Conservation (phyloP, 2,329 filamentous ascomycete genomes). For the Coniosporium tulheliwenetii region DNA sequence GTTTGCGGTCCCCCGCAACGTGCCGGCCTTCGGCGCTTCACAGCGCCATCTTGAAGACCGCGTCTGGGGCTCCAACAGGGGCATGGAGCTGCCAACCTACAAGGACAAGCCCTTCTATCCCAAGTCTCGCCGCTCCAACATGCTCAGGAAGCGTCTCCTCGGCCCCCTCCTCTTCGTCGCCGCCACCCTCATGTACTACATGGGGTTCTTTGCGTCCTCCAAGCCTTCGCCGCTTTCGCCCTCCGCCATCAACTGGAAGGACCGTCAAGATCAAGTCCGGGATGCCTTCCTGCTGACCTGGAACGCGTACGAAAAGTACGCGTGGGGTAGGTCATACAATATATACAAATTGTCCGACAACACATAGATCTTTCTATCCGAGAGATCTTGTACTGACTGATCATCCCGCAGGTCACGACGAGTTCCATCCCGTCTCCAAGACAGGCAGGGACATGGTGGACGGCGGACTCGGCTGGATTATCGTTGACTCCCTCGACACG, state of each 20-base stretch:
- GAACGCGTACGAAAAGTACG: constrained; percentile 83
- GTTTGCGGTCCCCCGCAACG: constrained; percentile 24
- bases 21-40: constrained; percentile 24
- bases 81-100: constrained; percentile 70
- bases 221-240: no score
- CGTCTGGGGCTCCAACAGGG: constrained; percentile 29
- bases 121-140: no score
- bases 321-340: constrained; percentile 57
- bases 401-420: constrained; percentile 49
- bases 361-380: constrained; percentile 6
- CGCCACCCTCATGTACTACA: constrained; percentile 51
- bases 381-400: constrained; percentile 6
- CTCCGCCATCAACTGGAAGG: constrained; percentile 50
- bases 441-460: constrained; percentile 70
- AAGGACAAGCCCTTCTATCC: constrained; percentile 76
- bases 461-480: constrained; percentile 92
- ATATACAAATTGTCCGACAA: constrained; percentile 3
- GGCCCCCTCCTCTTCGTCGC: constrained; percentile 36
- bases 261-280: constrained; percentile 64
- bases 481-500: constrained; percentile 88
- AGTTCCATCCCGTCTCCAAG: constrained; percentile 73
- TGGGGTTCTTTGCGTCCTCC: constrained; percentile 40
- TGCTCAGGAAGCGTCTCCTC: constrained; percentile 39
- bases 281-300: constrained; percentile 86
- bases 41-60: constrained; percentile 23